phyloP scores from a whole-genome alignment of 2,329 filamentous ascomycete genomes.

The Colletotrichum sp. region DNA sequence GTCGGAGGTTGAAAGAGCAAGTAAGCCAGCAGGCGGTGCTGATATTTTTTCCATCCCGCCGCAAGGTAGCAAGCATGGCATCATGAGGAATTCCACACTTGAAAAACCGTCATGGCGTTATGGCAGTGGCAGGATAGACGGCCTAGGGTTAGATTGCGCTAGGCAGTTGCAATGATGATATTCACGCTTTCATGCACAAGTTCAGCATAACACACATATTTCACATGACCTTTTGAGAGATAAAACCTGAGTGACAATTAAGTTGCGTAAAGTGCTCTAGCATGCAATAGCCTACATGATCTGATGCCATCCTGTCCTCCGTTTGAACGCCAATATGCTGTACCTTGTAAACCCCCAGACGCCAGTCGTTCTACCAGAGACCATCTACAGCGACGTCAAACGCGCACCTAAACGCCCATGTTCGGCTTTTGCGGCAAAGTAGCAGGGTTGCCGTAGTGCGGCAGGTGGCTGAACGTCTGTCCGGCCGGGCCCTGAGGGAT shows the following conservation, averaged over 20 bases:
- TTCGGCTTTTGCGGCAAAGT: constrained; percentile 65
- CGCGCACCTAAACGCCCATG: constrained; percentile 33
- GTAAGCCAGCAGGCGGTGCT: constrained; percentile 5
- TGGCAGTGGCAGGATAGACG: constrained; percentile 25
- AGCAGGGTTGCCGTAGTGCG: constrained; percentile 64
- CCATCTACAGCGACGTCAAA: constrained; percentile 3
- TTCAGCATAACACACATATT: not conserved
- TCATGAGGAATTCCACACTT: constrained; percentile 21
- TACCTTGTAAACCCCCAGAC: constrained; percentile 12
- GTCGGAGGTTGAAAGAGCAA: constrained; percentile 1
- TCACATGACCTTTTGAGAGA: not conserved
- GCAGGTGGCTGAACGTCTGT: constrained; percentile 58
- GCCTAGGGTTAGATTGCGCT: constrained; percentile 21
- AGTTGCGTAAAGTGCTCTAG: constrained; percentile 21
- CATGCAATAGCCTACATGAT: constrained; percentile 21
- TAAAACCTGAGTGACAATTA: constrained; percentile 20
- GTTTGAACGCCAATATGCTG: constrained; percentile 20
- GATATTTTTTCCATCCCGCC: constrained; percentile 9
- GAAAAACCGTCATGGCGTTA: constrained; percentile 25
- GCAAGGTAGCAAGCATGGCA: constrained; percentile 22
- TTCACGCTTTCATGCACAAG: constrained; percentile 21
- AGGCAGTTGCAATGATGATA: constrained; percentile 22
- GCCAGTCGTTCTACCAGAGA: constrained; percentile 20
- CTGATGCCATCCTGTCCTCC: constrained; percentile 19
- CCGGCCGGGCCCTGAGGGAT: constrained; percentile 44